Base-by-base conservation (phyloP, 139 green algal genomes). In the Yamagishiella unicocca region DNA sequence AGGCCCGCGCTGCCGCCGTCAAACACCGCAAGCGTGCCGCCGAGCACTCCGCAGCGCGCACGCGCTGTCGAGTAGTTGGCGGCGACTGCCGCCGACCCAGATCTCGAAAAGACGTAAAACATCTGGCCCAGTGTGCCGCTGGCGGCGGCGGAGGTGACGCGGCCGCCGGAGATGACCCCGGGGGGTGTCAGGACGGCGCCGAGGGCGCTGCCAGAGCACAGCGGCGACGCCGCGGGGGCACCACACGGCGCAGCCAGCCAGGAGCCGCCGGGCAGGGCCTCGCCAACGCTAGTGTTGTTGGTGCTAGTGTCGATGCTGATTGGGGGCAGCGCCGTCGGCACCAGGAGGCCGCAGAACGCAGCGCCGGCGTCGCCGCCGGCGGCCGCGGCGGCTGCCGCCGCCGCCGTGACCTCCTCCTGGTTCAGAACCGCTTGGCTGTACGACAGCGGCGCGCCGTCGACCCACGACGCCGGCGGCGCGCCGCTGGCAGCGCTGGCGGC, bases 1-100 rank as follows among this genome's bases (percentile, higher is more conserved):
- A 67, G 46, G 55, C 12, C 33, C 33, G 17, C 66, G 2, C 66
- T 55, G 27, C n/a, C 78, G 58, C 10, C 58, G 35, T 75, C 78
- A 8, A 85, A 45, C n/a, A 75, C 29, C 27, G 78, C 78, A 58
- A 85, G 58, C 5, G 14, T 45, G 78, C 78, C 78, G 40, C 78
- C 78, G 29, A 85, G 58, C 78, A 50, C 35, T n/a, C n/a, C 17
- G 42, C 78, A 85, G 6, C 58, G 40, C 8, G 58, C 38, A 40
- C 3, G 25, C 0, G 78, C 78, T 5, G 61, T 9, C 37, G 61
- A 45, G n/a, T 42, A 72, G 14, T 46, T 64, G n/a, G 78, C 40
- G 3, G 58, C 38, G 27, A 53, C n/a, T 4, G 1, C 14, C 7
- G 55, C 35, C 24, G n/a, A 40, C 27, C 77, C 77, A 2, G 27